A percentile compares a stretch with the other conserved stretches of the same genome.
These are phyloP conservation scores for Paecilomyces niveus DNA, from an alignment of 2,329 filamentous ascomycete species.

Conservation along the genomic window DNA sequence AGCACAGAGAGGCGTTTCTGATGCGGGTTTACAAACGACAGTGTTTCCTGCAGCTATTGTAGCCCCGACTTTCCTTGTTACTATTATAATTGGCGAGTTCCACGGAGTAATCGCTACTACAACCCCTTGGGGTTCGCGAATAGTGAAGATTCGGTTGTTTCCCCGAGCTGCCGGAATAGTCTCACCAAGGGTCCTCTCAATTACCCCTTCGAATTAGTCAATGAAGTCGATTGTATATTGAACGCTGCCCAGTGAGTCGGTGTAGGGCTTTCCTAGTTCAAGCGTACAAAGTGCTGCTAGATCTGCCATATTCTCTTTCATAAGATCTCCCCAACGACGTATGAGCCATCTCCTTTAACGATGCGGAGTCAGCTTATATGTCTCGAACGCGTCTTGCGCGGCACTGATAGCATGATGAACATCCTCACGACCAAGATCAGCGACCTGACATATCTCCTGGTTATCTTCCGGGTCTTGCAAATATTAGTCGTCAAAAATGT, in stretches of 20 bases:
- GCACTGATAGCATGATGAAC: constrained; percentile 3
- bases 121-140: constrained; percentile 18
- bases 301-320: constrained; percentile 19
- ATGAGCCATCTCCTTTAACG: constrained; percentile 11
- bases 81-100: constrained; percentile 11
- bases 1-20: constrained; percentile 77
- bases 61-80: constrained; percentile 17
- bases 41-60: constrained; percentile 18
- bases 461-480: constrained; percentile 8
- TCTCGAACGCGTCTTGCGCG: constrained; percentile 43
- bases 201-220: constrained; percentile 47
- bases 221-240: constrained; percentile 8
- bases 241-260: constrained; percentile 8
- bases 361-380: constrained; percentile 42
- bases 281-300: constrained; percentile 37
- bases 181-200: constrained; percentile 43
- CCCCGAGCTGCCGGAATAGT: constrained; percentile 33
- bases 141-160: constrained; percentile 10
- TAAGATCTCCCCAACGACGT: constrained; percentile 9
- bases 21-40: constrained; percentile 48
- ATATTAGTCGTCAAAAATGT: too few relatives aligned
- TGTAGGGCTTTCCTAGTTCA: constrained; percentile 9
- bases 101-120: constrained; percentile 17
- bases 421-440: constrained; percentile 2
- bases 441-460: constrained; percentile 4